Base-by-base conservation (phyloP, 2,329 filamentous ascomycete species). In the Zymoseptoria brevis region DNA sequence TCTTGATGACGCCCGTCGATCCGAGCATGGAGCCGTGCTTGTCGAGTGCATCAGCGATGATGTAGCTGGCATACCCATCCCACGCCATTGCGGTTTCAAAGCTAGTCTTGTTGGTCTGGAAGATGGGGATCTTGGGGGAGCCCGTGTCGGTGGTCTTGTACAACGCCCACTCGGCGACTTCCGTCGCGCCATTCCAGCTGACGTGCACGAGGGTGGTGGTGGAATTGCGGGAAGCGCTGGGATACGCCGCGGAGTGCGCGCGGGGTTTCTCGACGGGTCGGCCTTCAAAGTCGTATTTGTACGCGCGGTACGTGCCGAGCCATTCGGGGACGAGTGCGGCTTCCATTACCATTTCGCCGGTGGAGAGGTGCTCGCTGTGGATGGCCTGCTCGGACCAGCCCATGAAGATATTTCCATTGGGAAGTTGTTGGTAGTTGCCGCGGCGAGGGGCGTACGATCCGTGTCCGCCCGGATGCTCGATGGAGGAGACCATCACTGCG, bases 391-490 rank as follows among this genome's bases (percentile, higher is more conserved):
- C 62, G 45, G 72, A 67, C 9, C 81, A 84, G 60, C 80, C 79
- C 45, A 84, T 76, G 26, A 84, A 69, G 11, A 78, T 75, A 58
- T 82, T 79, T 29, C 76, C 77, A 52, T 78, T 78, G 59, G 83
- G 80, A 6, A 79, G 76, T 55, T 73, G 74, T 59, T 80, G 62
- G 35, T 58, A 60, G 50, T 60, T 62, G 19, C 64, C 64, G 3
- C 64, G 62, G 5, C 62, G 77, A 0, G 79, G 79, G 48, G 75
- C 76, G 53, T 77, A 75, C 0, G 74, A 70, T 11, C 81, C 71
- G 13, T 24, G 4, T 54, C 66, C 61, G 45, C 60, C 54, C 1
- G 64, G 64, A 50, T 64, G 62, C 26, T 64, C 57, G 55, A 60
- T 59, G 16, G 48, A 24, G 6, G 53, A 53, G 11, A 61, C 54